phyloP scores from a whole-genome alignment of 2,329 filamentous ascomycete species.

The Alternaria conjuncta region DNA sequence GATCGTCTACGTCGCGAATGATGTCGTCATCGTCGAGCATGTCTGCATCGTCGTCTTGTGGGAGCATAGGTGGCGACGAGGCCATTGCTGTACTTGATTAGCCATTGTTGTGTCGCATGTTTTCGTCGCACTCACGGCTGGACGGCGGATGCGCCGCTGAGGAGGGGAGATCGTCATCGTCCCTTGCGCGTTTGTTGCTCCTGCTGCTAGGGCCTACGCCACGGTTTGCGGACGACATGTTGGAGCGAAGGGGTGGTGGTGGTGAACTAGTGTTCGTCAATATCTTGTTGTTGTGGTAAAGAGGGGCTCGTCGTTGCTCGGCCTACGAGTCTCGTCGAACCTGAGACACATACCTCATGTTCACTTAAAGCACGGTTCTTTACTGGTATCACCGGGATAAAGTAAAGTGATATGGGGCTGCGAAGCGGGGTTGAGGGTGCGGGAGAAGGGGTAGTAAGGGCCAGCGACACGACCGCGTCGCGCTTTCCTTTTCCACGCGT shows the following conservation, averaged over 20 bases:
- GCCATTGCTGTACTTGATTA: conserved; percentile 54
- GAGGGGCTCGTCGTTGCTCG: conserved; percentile 23
- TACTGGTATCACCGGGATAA: not conserved
- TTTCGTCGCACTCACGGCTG: conserved; percentile 61
- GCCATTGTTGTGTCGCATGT: conserved; percentile 8
- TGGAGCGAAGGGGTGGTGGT: conserved; percentile 65
- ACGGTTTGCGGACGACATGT: conserved; percentile 83
- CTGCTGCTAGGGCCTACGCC: conserved; percentile 62
- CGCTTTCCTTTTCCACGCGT: conserved; percentile 24
- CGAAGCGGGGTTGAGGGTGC: conserved; percentile 9
- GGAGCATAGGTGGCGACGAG: conserved; percentile 70
- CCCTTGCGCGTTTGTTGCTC: conserved; percentile 71
- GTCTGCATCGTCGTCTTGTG: conserved; percentile 72
- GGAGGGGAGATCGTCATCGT: conserved; percentile 66
- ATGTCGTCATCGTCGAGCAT: conserved; percentile 73
- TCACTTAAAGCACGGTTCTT: conserved; percentile 8
- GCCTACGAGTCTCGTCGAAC: conserved; percentile 1
- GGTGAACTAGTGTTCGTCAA: conserved; percentile 69
- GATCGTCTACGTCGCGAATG: conserved; percentile 68
- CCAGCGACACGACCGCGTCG: conserved; percentile 22
- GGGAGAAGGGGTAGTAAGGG: conserved; percentile 8
- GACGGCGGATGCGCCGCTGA: conserved; percentile 66
- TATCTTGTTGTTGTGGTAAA: conserved; percentile 16
- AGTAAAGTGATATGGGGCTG: not conserved
- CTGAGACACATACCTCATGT: conserved; percentile 29